Base-by-base conservation (phyloP, 768 basidiomycete species). In the Trametes meyenii region DNA sequence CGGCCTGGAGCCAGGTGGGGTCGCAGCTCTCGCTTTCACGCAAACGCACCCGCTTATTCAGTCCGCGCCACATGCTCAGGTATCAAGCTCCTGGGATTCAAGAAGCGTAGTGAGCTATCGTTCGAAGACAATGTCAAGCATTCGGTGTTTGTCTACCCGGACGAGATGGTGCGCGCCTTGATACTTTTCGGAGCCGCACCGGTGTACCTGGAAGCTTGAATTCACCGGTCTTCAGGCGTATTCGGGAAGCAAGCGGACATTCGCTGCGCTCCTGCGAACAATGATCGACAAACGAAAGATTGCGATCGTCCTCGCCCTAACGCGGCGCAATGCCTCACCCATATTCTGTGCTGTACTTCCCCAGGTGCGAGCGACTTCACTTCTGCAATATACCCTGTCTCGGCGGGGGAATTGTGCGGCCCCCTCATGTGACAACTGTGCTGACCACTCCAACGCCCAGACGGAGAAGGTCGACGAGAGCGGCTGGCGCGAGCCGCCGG, bases 121-220 rank as follows among this genome's bases (percentile, higher is more conserved):
- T 90, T 96, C 66, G 90, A 95, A 71, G 93, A 98, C 70, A 96
- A 96, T 66, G 74, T 97, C 69, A 96, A 94, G 69, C 95, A 98
- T 74, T 88, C 95, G 0, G 74, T 85, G 48, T 98, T 98, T 72
- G 84, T 98, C 57, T 92, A 94, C 72, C 97, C 97, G 0, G 88
- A 96, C 68, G 97, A 99, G 72, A 76, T 84, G 75, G 96, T 94
- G 64, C 56, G 82, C 49, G 19, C 45, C 55, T 24, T 43, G 44
- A 26, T 24, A 26, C 35, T 52, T 19, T 24, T 61, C 42, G 48
- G 24, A 10, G 12, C 50, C 21, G 54, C 44, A 23, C 26, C 39
- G 44, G 24, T 33, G 50, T 57, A n/a, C 50, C 50, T 49, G 50
- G 21, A 23, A 40, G 50, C 7, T 39, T 44, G 3, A 38, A 19